phyloP scores from a whole-genome alignment of 306 rosid species.

The Pyrus pyrifolia region DNA sequence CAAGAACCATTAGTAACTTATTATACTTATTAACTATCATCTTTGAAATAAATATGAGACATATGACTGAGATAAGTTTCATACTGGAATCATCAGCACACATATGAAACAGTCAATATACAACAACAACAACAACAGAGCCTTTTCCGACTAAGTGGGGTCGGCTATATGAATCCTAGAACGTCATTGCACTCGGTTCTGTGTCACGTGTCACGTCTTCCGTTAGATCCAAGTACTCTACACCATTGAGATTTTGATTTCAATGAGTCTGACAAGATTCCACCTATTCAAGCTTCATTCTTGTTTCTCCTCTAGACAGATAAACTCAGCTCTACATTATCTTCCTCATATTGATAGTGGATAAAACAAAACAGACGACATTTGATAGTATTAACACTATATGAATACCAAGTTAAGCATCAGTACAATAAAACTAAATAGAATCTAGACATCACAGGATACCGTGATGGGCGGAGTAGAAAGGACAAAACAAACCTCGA shows the following conservation, averaged over 20 bases:
- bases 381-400: neutral
- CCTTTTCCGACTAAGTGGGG: too few relatives aligned
- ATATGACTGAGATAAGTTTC: neutral
- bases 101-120: neutral
- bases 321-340: neutral
- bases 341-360: too few relatives aligned
- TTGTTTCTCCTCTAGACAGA: neutral
- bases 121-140: too few relatives aligned
- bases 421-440: neutral
- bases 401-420: neutral
- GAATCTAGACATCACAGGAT: neutral
- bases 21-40: neutral
- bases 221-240: too few relatives aligned
- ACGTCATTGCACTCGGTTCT: too few relatives aligned
- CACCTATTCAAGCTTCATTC: neutral
- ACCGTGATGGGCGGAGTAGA: neutral
- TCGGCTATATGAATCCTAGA: too few relatives aligned
- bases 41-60: neutral
- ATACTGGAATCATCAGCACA: neutral
- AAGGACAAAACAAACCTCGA: constrained; percentile 43
- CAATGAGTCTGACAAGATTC: neutral
- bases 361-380: neutral
- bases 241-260: neutral
- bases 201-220: too few relatives aligned
- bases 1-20: neutral